A percentile compares a stretch with the other conserved stretches of the same genome.
Conservation (phyloP, 768 basidiomycete genomes). For the Psilocybe subaeruginosa region DNA sequence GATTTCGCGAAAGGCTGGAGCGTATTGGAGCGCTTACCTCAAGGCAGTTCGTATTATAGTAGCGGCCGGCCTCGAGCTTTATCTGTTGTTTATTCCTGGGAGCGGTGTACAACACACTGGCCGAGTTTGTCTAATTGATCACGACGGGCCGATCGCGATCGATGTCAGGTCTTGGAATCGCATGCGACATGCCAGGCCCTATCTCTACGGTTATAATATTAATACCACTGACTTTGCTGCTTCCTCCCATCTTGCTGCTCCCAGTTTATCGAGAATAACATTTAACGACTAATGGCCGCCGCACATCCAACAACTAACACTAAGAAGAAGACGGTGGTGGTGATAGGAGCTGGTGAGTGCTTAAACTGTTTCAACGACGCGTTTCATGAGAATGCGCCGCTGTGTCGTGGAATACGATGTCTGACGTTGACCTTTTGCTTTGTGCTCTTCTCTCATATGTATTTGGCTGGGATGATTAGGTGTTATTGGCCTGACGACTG, state of each 20-base stretch:
- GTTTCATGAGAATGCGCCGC: not conserved
- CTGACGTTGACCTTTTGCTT: not conserved
- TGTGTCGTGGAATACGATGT: not conserved
- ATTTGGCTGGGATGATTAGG: constrained; percentile 42
- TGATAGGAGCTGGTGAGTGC: constrained; percentile 1
- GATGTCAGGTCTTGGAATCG: not conserved
- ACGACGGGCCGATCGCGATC: not conserved
- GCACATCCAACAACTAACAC: not conserved
- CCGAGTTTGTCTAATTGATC: not conserved
- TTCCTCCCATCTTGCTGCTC: not conserved
- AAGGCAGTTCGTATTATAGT: no score
- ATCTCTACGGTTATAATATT: not conserved
- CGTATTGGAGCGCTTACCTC: not conserved
- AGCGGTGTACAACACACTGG: not conserved
- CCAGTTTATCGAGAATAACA: not conserved
- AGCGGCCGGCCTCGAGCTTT: not conserved
- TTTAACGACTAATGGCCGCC: not conserved
- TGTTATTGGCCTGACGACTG: constrained; percentile 79
- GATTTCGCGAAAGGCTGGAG: not conserved
- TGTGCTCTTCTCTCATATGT: not conserved
- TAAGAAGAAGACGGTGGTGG: not conserved
- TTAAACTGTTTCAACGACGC: not conserved
- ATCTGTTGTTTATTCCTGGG: not conserved
- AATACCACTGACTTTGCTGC: not conserved
- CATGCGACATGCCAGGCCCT: not conserved